phyloP scores from a whole-genome alignment of 257 asterid genomes.

The Thymus mandschuricus region DNA sequence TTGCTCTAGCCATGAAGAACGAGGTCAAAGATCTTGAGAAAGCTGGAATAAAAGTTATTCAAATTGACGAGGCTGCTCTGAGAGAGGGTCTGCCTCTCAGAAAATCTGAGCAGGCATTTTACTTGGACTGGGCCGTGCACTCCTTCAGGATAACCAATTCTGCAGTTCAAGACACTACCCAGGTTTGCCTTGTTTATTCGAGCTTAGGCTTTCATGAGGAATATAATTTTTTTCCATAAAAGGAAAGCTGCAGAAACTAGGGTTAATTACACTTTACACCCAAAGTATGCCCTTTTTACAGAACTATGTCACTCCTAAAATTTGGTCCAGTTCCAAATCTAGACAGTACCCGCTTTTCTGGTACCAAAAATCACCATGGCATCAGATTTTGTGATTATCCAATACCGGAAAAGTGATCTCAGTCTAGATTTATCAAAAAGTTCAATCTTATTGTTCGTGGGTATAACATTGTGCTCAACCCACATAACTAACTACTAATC shows the following conservation, averaged over 20 bases:
- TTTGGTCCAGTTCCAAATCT: no score
- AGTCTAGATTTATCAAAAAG: no score
- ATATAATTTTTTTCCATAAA: not conserved
- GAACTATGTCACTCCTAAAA: no score
- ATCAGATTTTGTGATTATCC: no score
- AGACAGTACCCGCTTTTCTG: no score
- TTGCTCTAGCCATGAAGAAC: conserved; percentile 80
- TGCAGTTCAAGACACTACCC: conserved; percentile 64
- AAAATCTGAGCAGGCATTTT: conserved; percentile 72
- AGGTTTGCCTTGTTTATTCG: conserved; percentile 41
- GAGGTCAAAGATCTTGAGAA: conserved; percentile 87
- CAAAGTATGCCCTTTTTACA: no score
- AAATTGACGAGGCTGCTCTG: conserved; percentile 87
- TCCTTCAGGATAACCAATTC: conserved; percentile 75
- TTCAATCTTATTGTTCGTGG: not conserved
- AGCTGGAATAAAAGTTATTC: conserved; percentile 66
- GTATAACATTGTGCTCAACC: not conserved
- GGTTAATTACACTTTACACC: no score
- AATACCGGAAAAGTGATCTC: not conserved
- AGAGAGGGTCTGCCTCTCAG: conserved; percentile 88
- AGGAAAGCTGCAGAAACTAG: not conserved
- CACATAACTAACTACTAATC: not conserved
- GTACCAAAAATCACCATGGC: no score
- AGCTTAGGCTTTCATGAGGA: not conserved
- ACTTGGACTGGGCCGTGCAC: conserved; percentile 88